A percentile compares a stretch with the other conserved stretches of the same genome.
These are phyloP conservation scores for Rhodotorula taiwanensis DNA, from an alignment of 768 basidiomycete genomes.

Conservation along the genomic window DNA sequence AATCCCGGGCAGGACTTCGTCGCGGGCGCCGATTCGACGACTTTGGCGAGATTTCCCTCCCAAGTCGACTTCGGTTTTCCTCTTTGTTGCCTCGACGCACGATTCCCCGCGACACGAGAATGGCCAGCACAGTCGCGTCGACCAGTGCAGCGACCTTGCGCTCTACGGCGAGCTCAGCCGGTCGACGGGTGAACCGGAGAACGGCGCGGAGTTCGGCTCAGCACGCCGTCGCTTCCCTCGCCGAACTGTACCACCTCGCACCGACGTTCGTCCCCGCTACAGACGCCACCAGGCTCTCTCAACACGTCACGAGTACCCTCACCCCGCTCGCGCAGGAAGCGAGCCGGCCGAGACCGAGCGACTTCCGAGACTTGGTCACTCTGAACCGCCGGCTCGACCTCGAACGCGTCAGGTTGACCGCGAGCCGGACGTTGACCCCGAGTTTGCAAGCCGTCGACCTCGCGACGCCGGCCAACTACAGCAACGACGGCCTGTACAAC, in stretches of 20 bases:
- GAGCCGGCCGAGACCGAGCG: slow-evolving; percentile 6
- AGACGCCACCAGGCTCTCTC: background rate
- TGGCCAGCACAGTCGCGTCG: no score
- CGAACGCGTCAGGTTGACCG: slow-evolving; percentile 14
- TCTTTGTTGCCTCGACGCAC: no score
- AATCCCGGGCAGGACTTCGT: no score
- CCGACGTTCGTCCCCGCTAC: slow-evolving; percentile 26
- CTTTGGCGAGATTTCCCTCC: no score
- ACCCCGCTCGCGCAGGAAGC: background rate
- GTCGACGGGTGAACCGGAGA: slow-evolving; percentile 9
- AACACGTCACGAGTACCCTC: slow-evolving; percentile 2
- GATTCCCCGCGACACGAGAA: no score
- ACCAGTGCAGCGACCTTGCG: no score
- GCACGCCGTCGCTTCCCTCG: slow-evolving; percentile 5
- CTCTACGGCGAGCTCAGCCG: background rate
- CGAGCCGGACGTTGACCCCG: background rate
- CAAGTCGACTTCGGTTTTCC: no score
- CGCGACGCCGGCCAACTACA: background rate
- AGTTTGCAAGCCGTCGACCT: slow-evolving; percentile 5
- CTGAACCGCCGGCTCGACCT: slow-evolving; percentile 6
- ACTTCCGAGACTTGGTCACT: slow-evolving; percentile 9
- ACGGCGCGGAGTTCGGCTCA: background rate
- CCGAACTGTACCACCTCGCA: slow-evolving; percentile 27
- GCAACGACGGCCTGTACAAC: no score
- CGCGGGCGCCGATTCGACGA: no score